A percentile compares a stretch with the other conserved stretches of the same genome.
Evolutionary conservation across 2,329 filamentous ascomycete species (phyloP).

Genomic region (Diaporthe aspalathi): DNA sequence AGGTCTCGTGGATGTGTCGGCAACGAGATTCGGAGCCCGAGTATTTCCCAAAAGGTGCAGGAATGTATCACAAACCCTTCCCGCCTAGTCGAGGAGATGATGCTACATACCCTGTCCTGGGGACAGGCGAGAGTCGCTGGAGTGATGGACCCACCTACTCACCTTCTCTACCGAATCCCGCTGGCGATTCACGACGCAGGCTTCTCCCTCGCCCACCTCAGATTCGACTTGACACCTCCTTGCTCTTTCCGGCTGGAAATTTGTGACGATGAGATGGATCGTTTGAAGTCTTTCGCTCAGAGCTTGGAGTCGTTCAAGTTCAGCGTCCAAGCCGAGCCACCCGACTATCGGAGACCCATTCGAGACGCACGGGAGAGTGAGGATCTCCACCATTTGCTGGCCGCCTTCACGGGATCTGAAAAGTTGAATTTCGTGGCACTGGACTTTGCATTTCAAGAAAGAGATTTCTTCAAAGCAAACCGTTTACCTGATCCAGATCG

Average conservation of each 20-base stretch:
- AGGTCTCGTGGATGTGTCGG: not conserved
- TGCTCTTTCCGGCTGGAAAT: not conserved
- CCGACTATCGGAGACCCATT: not conserved
- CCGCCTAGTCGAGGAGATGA: slow-evolving; percentile 3
- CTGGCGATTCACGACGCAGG: not conserved
- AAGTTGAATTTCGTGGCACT: not conserved
- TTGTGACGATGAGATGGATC: not conserved
- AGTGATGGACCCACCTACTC: not conserved
- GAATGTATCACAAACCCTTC: not conserved
- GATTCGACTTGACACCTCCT: slow-evolving; percentile 6
- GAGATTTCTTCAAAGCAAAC: not conserved
- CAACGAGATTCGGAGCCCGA: not conserved
- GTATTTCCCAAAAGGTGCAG: not conserved
- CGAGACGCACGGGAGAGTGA: not conserved
- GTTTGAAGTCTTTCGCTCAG: not conserved
- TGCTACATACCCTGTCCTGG: not conserved
- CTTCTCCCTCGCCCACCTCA: not conserved
- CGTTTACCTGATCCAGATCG: not conserved
- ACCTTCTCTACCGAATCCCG: slow-evolving; percentile 2
- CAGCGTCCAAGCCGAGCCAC: not conserved
- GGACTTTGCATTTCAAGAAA: not conserved
- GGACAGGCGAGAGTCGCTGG: not conserved
- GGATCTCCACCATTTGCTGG: not conserved
- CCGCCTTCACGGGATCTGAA: not conserved
- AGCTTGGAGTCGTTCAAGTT: slow-evolving; percentile 6